Conservation (phyloP, 192 early-diverging fungal species). For the Lobosporangium transversale region DNA sequence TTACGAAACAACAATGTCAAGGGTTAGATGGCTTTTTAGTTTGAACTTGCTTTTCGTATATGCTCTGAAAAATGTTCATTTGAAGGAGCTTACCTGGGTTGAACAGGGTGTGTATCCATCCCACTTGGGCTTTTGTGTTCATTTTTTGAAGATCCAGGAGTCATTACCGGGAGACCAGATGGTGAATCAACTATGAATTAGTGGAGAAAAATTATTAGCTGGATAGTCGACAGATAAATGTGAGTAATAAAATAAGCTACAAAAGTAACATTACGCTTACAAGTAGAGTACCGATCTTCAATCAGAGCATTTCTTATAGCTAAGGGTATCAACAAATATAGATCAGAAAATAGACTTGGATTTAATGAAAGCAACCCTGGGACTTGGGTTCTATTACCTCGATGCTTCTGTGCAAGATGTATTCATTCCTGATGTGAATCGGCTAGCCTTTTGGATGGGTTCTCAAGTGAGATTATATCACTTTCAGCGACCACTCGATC, state of each 20-base stretch:
- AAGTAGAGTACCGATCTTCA: background rate
- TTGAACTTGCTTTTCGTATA: too few relatives aligned
- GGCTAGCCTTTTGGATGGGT: slow-evolving; percentile 18
- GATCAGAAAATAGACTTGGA: slow-evolving; percentile 1
- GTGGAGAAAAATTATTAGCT: background rate
- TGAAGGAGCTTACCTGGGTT: too few relatives aligned
- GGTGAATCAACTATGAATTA: background rate
- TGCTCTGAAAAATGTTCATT: too few relatives aligned
- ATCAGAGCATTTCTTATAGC: slow-evolving; percentile 13
- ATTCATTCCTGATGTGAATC: slow-evolving; percentile 18
- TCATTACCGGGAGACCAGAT: too few relatives aligned
- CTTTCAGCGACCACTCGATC: slow-evolving; percentile 24
- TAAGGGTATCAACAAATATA: slow-evolving; percentile 9
- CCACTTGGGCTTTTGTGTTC: too few relatives aligned
- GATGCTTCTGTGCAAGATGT: slow-evolving; percentile 24
- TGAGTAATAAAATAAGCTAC: background rate
- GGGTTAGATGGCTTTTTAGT: too few relatives aligned
- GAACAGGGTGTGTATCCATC: too few relatives aligned
- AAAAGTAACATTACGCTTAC: slow-evolving; percentile 27
- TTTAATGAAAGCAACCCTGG: background rate
- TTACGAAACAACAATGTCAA: too few relatives aligned
- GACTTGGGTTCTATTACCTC: slow-evolving; percentile 17
- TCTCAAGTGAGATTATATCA: slow-evolving; percentile 23
- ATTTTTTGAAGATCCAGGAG: too few relatives aligned
- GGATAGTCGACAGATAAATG: slow-evolving; percentile 7